Evolutionary conservation across 495 filamentous ascomycete species (phyloP), one percentile per base, ranked within the genome.

Genomic region (Collariella sp.): DNA sequence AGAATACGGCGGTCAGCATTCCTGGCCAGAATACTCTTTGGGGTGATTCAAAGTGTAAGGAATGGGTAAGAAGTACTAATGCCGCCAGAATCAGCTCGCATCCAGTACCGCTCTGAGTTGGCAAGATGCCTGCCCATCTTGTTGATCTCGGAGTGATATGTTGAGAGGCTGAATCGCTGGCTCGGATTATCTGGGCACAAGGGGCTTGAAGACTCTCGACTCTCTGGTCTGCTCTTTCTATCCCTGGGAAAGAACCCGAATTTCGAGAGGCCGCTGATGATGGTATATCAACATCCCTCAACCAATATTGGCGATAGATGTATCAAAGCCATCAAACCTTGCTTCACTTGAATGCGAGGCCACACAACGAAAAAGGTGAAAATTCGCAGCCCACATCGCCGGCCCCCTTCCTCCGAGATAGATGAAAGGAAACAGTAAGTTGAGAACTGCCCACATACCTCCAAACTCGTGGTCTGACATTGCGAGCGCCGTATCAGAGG

Each of bases 401-500:
- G 36, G 4, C 10, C 9, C 15, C 16, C 4, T n/a, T 39, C 9
- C 7, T 16, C 2, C 13, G 9, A 3, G 12, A 36, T 36, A 19
- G 2, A 48, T 35, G 7, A 48, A 48, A n/a, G 11, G 20, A 48
- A 26, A 11, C 33, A 40, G 5, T 45, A 24, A 46, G 31, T 16
- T 18, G 16, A 50, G 47, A 24, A 16, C 23, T 29, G 16, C 3
- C 3, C 6, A 78, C 83, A 69, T 70, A 88, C 86, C 80, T 63
- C 76, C 82, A 62, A 94, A 90, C 65, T 96, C 90, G 59, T 90
- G 84, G 67, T 96, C 90, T 50, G 90, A 95, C 90, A 96, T 96
- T 70, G 20, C 56, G 43, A 48, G 55, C 18, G 20, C 41, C n/a
- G 22, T 18, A 40, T 29, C 33, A 36, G 35, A 34, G 20, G 43